Evolutionary conservation across 495 filamentous ascomycete genomes (phyloP).

Genomic region (Aspergillus kassunensis): DNA sequence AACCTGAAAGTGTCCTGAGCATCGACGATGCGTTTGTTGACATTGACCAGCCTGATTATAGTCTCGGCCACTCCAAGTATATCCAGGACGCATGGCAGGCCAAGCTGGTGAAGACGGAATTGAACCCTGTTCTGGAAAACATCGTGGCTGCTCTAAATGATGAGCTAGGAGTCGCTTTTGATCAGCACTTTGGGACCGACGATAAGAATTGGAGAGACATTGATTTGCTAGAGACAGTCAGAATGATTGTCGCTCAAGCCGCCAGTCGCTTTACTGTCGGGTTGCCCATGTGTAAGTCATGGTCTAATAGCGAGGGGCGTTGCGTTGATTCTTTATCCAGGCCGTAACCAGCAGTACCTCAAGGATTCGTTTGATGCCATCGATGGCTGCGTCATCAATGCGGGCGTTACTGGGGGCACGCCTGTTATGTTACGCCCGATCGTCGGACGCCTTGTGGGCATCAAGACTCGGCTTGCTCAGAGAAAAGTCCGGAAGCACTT

Average conservation of each 20-base stretch:
- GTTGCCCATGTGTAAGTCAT: slow-evolving; percentile 29
- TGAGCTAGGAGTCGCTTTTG: slow-evolving; percentile 23
- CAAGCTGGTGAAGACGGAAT: slow-evolving; percentile 19
- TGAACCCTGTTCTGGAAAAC: slow-evolving; percentile 19
- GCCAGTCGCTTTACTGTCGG: slow-evolving; percentile 39
- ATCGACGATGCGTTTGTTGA: slow-evolving; percentile 23
- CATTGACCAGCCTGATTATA: slow-evolving; percentile 21
- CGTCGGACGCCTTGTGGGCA: slow-evolving; percentile 19
- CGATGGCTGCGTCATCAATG: slow-evolving; percentile 24
- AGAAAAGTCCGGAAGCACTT: slow-evolving; percentile 21
- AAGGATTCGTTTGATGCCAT: slow-evolving; percentile 13
- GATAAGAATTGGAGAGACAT: slow-evolving; percentile 25
- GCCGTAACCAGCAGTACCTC: slow-evolving; percentile 26
- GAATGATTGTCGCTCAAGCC: slow-evolving; percentile 28
- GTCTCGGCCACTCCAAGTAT: slow-evolving; percentile 22
- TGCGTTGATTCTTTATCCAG: slow-evolving; percentile 8
- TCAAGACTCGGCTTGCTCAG: slow-evolving; percentile 6
- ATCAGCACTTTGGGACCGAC: slow-evolving; percentile 24
- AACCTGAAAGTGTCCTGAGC: slow-evolving; percentile 25
- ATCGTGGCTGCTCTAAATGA: slow-evolving; percentile 23
- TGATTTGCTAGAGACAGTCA: slow-evolving; percentile 25
- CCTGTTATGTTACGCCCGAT: slow-evolving; percentile 27
- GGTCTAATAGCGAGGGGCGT: not conserved
- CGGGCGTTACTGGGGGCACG: slow-evolving; percentile 19
- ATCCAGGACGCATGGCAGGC: slow-evolving; percentile 22